Evolutionary conservation across 495 filamentous ascomycete species (phyloP), one percentile per base, ranked within the genome.

Genomic region (Lasiosphaeris hirsuta): DNA sequence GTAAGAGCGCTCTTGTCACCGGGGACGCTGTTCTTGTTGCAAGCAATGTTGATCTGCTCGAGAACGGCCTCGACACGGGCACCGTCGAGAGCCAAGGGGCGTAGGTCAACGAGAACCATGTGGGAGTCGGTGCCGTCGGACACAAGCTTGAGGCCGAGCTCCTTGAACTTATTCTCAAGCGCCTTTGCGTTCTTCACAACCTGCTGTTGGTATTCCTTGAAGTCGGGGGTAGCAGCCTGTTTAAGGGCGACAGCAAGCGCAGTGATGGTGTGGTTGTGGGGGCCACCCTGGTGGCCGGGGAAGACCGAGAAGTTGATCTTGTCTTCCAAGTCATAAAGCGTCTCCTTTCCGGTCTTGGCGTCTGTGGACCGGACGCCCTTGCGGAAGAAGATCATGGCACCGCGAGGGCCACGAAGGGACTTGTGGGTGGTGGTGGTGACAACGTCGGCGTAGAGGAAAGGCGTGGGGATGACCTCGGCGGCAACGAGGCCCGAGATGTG

Each of bases 301-400:
- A 99, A 99, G 72, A 99, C 95, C 57, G 92, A 96, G 76, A 96
- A 93, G 82, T 99, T 99, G 78, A 99, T 99, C 44, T 92, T 91
- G 54, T 82, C 79, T 80, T 97, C 95, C 38, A 99, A 85, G 70
- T 99, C 91, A 69, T 97, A 99, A 68, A 91, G 68, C 61, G 83
- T 84, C 74, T 97, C 86, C 80, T 97, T 94, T 64, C 90, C 89
- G 53, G 84, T 82, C 84, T 97, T 97, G 71, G 87, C 77, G 70
- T 97, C 90, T 44, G 85, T 84, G 69, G 85, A 88, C 65, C 92
- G 85, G 51, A 97, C 89, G 67, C 95, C 95, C 77, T 93, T 95
- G 68, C 95, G 90, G 85, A 90, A 99, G 84, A 99, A 99, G 78
- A 99, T 99, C 95, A 99, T 99, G 70, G 95, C 95, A 71, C 95